Base-by-base conservation (phyloP, 2,329 filamentous ascomycete species). In the Ascochyta koolunga region DNA sequence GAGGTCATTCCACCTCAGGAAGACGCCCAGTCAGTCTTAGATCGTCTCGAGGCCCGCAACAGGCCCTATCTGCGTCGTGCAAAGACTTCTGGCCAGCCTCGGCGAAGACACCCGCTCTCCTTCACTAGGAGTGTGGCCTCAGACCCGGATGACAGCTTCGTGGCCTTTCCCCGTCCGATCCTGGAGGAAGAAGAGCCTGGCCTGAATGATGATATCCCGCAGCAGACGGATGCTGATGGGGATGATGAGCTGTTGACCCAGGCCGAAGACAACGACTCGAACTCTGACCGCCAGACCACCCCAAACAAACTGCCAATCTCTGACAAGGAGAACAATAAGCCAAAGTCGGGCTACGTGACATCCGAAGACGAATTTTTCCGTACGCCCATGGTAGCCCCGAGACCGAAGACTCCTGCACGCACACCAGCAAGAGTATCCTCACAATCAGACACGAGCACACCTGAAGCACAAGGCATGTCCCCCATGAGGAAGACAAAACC, bases 201-300 rank as follows among this genome's bases (percentile, higher is more conserved):
- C 5, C 63, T 72, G n/a, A 73, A 68, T 45, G 70, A 79, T 52
- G 72, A 82, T 54, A 59, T 79, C 35, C 77, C 81, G 37, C 82
- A 77, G 66, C 86, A 92, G 53, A 92, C 90, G 0, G 91, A 95
- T 66, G 90, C 88, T 6, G 91, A 96, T 69, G 91, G 91, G 0
- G 93, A 97, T 66, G 93, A 96, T 65, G 93, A 97, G 72, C 79
- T 93, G n/a, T 83, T 90, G 11, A 93, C 89, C 3, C 89, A 93
- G 51, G 86, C 87, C 27, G 79, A 82, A 25, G 78, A 82, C n/a
- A 76, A 75, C n/a, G 61, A 64, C 22, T 65, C 59, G 5, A 72
- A 69, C 7, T 72, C 73, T 2, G 64, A 66, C 40, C 59, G 53
- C 38, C 58, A 63, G 29, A 55, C 58, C 2, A 66, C 56, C n/a